phyloP scores from a whole-genome alignment of 129 eudicot genomes.

The Ambrosia artemisiifolia region DNA sequence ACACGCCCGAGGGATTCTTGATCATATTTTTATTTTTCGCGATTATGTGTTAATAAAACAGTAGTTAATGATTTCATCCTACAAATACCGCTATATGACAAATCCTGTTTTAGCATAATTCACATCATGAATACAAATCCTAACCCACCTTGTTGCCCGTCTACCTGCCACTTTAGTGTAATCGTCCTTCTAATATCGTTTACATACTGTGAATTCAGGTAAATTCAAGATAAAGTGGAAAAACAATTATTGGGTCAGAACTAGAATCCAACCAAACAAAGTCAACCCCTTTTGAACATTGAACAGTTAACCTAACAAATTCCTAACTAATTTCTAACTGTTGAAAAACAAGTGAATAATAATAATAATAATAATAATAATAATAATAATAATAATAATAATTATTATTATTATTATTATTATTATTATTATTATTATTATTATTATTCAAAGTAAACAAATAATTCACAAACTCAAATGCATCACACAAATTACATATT shows the following conservation, averaged over 20 bases:
- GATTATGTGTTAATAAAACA: no score
- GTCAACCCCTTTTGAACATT: constrained; percentile 37
- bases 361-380: no score
- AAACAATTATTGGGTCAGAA: background rate
- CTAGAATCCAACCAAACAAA: constrained; percentile 3
- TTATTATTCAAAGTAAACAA: background rate
- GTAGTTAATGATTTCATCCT: no score
- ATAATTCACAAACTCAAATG: constrained; percentile 13
- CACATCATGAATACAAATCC: no score
- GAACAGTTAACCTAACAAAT: constrained; percentile 33
- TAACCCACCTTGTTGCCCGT: background rate
- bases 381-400: no score
- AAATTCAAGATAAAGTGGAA: no score
- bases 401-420: no score
- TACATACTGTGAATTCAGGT: background rate
- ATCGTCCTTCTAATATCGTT: background rate
- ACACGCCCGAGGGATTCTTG: background rate
- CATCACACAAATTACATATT: no score
- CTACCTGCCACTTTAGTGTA: no score
- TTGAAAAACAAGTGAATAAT: constrained; percentile 16
- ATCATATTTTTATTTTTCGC: no score
- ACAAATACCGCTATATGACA: no score
- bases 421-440: no score
- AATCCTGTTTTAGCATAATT: background rate
- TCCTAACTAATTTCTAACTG: constrained; percentile 14